Evolutionary conservation across 1,139 yeast species (phyloP).

Genomic region (Ogataea hybrid): DNA sequence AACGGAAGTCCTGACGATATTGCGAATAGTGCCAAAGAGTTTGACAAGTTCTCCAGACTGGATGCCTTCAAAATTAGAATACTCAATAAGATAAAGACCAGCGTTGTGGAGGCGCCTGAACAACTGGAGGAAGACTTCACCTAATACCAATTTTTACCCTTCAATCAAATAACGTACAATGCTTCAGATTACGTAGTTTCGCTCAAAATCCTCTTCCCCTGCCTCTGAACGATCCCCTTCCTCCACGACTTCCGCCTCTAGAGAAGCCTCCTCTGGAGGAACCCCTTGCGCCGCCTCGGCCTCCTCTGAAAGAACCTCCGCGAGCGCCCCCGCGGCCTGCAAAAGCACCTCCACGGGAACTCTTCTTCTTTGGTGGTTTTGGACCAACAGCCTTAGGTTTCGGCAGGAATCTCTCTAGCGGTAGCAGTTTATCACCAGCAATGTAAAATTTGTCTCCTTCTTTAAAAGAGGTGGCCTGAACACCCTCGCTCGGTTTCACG

Average conservation of each 20-base stretch:
- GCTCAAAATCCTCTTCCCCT: slow-evolving; percentile 26
- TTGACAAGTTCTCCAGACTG: slow-evolving; percentile 82
- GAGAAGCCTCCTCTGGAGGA: slow-evolving; percentile 21
- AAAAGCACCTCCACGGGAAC: slow-evolving; percentile 49
- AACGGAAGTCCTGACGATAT: slow-evolving; percentile 79
- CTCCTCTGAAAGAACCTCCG: slow-evolving; percentile 44
- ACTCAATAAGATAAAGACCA: slow-evolving; percentile 79
- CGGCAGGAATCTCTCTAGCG: slow-evolving; percentile 93
- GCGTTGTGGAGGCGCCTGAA: slow-evolving; percentile 35
- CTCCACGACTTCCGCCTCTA: slow-evolving; percentile 26
- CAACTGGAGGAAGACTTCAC: slow-evolving; percentile 39
- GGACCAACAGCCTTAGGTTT: slow-evolving; percentile 82
- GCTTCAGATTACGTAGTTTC: slow-evolving; percentile 5
- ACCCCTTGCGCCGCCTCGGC: slow-evolving; percentile 28
- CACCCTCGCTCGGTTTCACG: slow-evolving; percentile 93
- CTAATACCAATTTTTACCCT: slow-evolving; percentile 9
- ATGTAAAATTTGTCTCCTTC: slow-evolving; percentile 95
- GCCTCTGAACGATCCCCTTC: slow-evolving; percentile 17
- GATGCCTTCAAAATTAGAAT: slow-evolving; percentile 93
- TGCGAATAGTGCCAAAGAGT: slow-evolving; percentile 75
- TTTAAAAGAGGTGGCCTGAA: slow-evolving; percentile 88
- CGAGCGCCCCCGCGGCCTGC: slow-evolving; percentile 41
- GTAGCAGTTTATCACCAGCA: slow-evolving; percentile 92
- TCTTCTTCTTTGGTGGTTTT: slow-evolving; percentile 73
- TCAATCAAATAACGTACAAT: slow-evolving; percentile 2